phyloP scores from a whole-genome alignment of 2,329 filamentous ascomycete species.

The Leptodontidium sp. region DNA sequence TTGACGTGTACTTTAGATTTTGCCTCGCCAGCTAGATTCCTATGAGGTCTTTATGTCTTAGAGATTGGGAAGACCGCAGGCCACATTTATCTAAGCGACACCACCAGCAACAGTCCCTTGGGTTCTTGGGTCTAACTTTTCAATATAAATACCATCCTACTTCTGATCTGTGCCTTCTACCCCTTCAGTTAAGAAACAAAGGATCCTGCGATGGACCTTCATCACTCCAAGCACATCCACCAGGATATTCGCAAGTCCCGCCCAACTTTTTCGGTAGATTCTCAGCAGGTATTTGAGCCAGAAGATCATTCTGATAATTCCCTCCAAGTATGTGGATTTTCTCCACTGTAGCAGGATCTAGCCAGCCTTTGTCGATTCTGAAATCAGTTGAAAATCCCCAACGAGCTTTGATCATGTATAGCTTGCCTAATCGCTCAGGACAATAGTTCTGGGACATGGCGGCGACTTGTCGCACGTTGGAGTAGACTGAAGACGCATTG shows the following conservation, averaged over 20 bases:
- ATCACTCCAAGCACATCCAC: constrained; percentile 87
- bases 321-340: constrained; percentile 93
- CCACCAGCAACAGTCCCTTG: background rate
- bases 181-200: constrained; percentile 61
- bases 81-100: background rate
- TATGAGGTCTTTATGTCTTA: no score
- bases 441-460: constrained; percentile 98
- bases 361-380: constrained; percentile 86
- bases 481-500: constrained; percentile 84
- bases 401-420: constrained; percentile 97
- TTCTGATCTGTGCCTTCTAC: background rate
- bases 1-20: no score
- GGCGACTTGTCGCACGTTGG: constrained; percentile 85
- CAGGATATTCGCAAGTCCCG: constrained; percentile 80
- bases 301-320: constrained; percentile 82
- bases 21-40: no score
- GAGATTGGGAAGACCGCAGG: no score
- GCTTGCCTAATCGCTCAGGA: constrained; percentile 92
- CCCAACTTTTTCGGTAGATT: constrained; percentile 90
- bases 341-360: constrained; percentile 93
- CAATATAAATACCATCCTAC: background rate
- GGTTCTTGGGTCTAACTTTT: background rate
- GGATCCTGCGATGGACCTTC: constrained; percentile 86
- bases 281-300: constrained; percentile 85
- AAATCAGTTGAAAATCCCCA: constrained; percentile 94